phyloP scores from a whole-genome alignment of 169 alveolate genomes.

The Plasmodium ovale region DNA sequence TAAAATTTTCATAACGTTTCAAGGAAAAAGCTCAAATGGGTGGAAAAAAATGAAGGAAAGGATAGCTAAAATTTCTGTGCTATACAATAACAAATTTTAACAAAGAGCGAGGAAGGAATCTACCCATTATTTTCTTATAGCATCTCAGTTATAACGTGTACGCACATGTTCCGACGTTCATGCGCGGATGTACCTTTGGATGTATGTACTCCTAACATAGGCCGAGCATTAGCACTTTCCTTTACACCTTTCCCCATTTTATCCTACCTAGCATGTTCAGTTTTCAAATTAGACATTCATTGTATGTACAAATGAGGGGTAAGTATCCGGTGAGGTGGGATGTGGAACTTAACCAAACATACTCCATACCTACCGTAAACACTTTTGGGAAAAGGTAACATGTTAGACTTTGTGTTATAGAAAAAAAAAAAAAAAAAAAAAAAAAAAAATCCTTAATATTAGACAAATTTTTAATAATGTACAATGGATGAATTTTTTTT shows the following conservation, averaged over 20 bases:
- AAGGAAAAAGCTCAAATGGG: background rate
- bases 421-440: too few species aligned
- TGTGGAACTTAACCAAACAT: too few species aligned
- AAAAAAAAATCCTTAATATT: background rate
- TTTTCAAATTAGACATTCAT: background rate
- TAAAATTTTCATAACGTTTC: background rate
- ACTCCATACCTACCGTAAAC: too few species aligned
- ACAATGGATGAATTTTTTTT: background rate
- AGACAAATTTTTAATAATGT: background rate
- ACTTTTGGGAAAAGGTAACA: too few species aligned
- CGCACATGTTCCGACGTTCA: background rate
- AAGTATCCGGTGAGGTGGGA: too few species aligned
- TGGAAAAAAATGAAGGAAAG: background rate
- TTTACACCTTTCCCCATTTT: background rate
- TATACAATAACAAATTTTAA: background rate
- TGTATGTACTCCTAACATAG: background rate
- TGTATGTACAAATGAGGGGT: conserved; percentile 1
- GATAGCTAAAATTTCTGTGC: background rate
- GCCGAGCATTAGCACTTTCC: too few species aligned
- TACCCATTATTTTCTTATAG: background rate
- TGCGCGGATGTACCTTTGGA: background rate
- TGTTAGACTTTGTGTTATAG: too few species aligned
- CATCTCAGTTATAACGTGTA: background rate
- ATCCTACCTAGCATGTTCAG: background rate
- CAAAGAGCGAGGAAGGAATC: too few species aligned